Evolutionary conservation across 129 eudicot genomes (phyloP).

Genomic region (Artemisia annua): DNA sequence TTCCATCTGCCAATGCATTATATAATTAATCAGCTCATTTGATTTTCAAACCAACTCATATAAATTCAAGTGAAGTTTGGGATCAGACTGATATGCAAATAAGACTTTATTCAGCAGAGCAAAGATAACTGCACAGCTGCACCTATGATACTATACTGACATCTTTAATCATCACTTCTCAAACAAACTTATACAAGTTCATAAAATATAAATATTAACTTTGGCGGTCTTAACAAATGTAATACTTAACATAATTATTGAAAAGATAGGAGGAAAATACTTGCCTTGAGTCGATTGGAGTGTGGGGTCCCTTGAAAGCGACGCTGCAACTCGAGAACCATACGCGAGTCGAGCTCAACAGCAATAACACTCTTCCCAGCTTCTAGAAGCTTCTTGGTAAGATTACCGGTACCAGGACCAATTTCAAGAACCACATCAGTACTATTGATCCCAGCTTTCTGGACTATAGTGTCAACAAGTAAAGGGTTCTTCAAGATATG

Average conservation of each 20-base stretch:
- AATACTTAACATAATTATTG: neutral
- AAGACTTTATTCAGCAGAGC: neutral
- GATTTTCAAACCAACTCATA: too few relatives aligned
- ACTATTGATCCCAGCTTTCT: constrained; percentile 81
- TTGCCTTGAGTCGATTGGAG: constrained; percentile 64
- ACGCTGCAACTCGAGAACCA: constrained; percentile 93
- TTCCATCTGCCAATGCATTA: too few relatives aligned
- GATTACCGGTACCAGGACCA: constrained; percentile 98
- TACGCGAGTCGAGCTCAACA: constrained; percentile 91
- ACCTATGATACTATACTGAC: neutral
- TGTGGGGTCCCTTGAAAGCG: constrained; percentile 87
- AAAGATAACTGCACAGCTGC: neutral
- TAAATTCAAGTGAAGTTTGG: neutral
- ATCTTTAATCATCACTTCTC: neutral
- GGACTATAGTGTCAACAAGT: constrained; percentile 72
- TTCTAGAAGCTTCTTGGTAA: constrained; percentile 95
- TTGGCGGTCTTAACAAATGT: too few relatives aligned
- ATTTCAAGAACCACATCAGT: constrained; percentile 88
- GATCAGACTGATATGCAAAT: constrained; percentile 2
- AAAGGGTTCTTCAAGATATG: constrained; percentile 86
- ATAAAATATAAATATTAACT: too few relatives aligned
- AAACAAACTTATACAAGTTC: neutral
- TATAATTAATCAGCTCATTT: too few relatives aligned
- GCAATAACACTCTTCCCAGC: constrained; percentile 89
- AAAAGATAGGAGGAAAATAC: neutral